Conservation (phyloP, 2,329 filamentous ascomycete species). For the Aspergillus alliaceus region DNA sequence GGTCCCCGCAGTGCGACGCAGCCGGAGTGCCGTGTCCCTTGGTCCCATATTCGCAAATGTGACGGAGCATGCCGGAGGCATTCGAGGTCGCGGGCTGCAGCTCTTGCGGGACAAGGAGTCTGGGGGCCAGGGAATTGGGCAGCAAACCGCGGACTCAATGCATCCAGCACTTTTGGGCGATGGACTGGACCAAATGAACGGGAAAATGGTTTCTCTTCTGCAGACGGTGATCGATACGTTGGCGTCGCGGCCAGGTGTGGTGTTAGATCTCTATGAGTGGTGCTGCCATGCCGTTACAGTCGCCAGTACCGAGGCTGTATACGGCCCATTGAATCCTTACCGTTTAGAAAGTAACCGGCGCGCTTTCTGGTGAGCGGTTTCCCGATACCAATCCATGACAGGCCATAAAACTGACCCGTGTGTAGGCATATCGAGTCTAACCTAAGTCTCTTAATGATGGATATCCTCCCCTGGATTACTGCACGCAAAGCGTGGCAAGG, state of each 20-base stretch:
- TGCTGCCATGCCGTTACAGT: conserved; percentile 24
- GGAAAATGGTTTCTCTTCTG: conserved; percentile 21
- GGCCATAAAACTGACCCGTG: neutral
- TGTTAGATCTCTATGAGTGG: conserved; percentile 29
- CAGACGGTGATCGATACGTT: conserved; percentile 18
- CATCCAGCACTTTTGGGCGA: conserved; percentile 22
- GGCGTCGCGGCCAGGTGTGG: neutral
- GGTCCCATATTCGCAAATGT: conserved; percentile 22
- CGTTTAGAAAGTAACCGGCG: conserved; percentile 10
- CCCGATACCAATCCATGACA: too few relatives aligned
- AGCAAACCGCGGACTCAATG: conserved; percentile 23
- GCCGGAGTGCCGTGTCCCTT: conserved; percentile 22
- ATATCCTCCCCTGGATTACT: conserved; percentile 36
- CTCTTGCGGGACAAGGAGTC: conserved; percentile 18
- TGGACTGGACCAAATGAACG: conserved; percentile 27
- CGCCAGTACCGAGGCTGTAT: conserved; percentile 29
- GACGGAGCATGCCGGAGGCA: conserved; percentile 18
- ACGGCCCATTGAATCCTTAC: conserved; percentile 32
- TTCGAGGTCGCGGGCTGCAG: conserved; percentile 18
- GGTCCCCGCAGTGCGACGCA: conserved; percentile 24
- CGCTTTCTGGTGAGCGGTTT: neutral
- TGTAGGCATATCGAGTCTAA: conserved; percentile 42
- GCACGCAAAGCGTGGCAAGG: conserved; percentile 40
- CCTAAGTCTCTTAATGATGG: conserved; percentile 29
- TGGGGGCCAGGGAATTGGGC: conserved; percentile 20